Evolutionary conservation across 345 rosid genomes (phyloP).

Genomic region (Hibiscus mutabilis): DNA sequence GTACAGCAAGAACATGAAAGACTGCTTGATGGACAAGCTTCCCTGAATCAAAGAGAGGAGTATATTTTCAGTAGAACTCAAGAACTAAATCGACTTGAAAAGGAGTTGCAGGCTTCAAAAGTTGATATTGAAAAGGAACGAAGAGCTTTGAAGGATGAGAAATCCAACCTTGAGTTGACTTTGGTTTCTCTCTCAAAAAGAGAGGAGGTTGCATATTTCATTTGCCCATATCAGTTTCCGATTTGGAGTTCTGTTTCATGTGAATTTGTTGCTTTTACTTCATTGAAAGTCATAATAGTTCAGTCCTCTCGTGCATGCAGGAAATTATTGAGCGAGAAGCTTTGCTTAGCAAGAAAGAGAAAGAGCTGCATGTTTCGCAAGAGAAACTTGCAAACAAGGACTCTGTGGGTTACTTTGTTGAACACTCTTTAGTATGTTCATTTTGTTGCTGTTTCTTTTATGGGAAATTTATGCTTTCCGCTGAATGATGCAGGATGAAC

Average conservation of each 20-base stretch:
- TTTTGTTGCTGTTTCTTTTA: not conserved
- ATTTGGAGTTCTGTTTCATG: not conserved
- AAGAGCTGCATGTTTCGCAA: slow-evolving; percentile 58
- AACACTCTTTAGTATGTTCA: not conserved
- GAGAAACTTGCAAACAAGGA: slow-evolving; percentile 64
- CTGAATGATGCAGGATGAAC: slow-evolving; percentile 46
- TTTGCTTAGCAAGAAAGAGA: slow-evolving; percentile 56
- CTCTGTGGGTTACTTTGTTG: slow-evolving; percentile 47
- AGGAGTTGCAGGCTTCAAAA: slow-evolving; percentile 51
- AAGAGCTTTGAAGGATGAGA: slow-evolving; percentile 44
- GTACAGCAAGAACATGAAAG: slow-evolving; percentile 78
- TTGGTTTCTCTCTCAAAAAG: slow-evolving; percentile 47
- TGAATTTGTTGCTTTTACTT: not conserved
- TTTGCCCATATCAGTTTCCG: not conserved
- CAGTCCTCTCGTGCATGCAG: slow-evolving; percentile 25
- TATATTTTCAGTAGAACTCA: slow-evolving; percentile 55
- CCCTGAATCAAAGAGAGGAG: slow-evolving; percentile 82
- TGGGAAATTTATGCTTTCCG: not conserved
- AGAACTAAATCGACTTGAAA: slow-evolving; percentile 56
- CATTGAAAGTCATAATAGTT: slow-evolving; percentile 10
- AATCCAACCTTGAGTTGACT: slow-evolving; percentile 45
- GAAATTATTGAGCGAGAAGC: slow-evolving; percentile 51
- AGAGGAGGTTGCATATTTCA: slow-evolving; percentile 53
- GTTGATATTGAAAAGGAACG: slow-evolving; percentile 42
- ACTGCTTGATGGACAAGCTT: slow-evolving; percentile 64